A percentile compares a stretch with the other conserved stretches of the same genome.
phyloP scores from a whole-genome alignment of 306 rosid species.

The Trichosanthes cucumerina region DNA sequence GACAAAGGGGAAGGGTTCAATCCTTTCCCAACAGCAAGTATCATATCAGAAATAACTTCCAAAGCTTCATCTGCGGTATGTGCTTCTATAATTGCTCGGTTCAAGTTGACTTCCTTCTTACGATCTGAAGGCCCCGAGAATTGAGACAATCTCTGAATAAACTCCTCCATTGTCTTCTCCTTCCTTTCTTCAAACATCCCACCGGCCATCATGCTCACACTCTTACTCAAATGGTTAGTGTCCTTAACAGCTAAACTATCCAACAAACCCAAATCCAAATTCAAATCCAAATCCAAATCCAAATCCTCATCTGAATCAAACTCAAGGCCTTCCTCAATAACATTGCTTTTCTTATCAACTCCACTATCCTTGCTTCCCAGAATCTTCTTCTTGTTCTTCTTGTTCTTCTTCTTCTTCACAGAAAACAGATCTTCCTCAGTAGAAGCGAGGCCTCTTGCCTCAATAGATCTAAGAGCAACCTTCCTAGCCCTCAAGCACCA shows the following conservation, averaged over 20 bases:
- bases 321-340: slow-evolving; percentile 24
- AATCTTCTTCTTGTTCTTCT: slow-evolving; percentile 33
- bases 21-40: slow-evolving; percentile 77
- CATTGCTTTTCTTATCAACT: slow-evolving; percentile 26
- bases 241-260: slow-evolving; percentile 16
- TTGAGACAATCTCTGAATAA: slow-evolving; percentile 54
- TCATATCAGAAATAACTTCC: slow-evolving; percentile 58
- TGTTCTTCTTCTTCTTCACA: slow-evolving; percentile 48
- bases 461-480: slow-evolving; percentile 54
- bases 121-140: slow-evolving; percentile 76
- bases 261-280: slow-evolving; percentile 20
- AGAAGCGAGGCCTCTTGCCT: slow-evolving; percentile 48
- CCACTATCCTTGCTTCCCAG: slow-evolving; percentile 24
- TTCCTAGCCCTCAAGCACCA: slow-evolving; percentile 82
- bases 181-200: slow-evolving; percentile 55
- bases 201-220: slow-evolving; percentile 37
- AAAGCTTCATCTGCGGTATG: slow-evolving; percentile 76
- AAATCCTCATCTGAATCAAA: slow-evolving; percentile 33
- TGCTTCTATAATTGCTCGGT: slow-evolving; percentile 59
- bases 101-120: slow-evolving; percentile 64
- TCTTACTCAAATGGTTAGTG: slow-evolving; percentile 31
- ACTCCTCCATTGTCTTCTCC: slow-evolving; percentile 49
- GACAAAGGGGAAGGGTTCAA: slow-evolving; percentile 86
- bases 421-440: slow-evolving; percentile 44
- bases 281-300: slow-evolving; percentile 14